Evolutionary conservation across 192 early-diverging fungal genomes (phyloP).

Genomic region (Entomortierella parvispora): DNA sequence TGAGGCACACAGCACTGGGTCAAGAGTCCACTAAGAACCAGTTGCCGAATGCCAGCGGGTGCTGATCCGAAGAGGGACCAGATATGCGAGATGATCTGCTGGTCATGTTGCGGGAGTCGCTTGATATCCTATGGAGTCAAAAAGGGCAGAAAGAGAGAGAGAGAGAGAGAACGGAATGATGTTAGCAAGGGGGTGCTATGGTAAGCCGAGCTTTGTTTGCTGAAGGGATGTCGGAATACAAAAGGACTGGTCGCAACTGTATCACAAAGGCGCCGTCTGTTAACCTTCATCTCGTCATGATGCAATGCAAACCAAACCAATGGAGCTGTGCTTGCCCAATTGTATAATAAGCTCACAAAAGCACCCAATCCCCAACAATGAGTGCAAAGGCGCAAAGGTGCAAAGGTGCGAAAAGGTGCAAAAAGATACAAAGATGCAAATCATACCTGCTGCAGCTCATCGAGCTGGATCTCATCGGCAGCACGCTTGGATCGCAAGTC

Average conservation of each 20-base stretch:
- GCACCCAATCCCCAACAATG: too few species aligned
- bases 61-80: slow-evolving; percentile 78
- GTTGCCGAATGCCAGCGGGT: slow-evolving; percentile 67
- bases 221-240: neutral
- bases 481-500: slow-evolving; percentile 61
- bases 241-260: neutral
- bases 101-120: slow-evolving; percentile 64
- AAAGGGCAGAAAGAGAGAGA: neutral
- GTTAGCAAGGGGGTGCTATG: neutral
- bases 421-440: too few species aligned
- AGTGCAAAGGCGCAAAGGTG: too few species aligned
- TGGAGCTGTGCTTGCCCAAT: too few species aligned
- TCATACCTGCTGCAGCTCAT: slow-evolving; percentile 65
- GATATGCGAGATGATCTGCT: slow-evolving; percentile 72
- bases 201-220: neutral
- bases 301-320: too few species aligned
- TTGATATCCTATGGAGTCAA: slow-evolving; percentile 62
- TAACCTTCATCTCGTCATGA: too few species aligned
- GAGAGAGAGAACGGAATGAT: neutral
- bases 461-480: slow-evolving; percentile 58
- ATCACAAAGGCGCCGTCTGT: too few species aligned
- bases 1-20: slow-evolving; percentile 87
- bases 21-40: slow-evolving; percentile 81
- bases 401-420: too few species aligned
- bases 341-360: too few species aligned